Percentiles rank a stretch among this genome's conserved stretches.
These are phyloP conservation scores for Entomophthora muscae DNA, from an alignment of 371 early-diverging fungal species.

Conservation along the genomic window DNA sequence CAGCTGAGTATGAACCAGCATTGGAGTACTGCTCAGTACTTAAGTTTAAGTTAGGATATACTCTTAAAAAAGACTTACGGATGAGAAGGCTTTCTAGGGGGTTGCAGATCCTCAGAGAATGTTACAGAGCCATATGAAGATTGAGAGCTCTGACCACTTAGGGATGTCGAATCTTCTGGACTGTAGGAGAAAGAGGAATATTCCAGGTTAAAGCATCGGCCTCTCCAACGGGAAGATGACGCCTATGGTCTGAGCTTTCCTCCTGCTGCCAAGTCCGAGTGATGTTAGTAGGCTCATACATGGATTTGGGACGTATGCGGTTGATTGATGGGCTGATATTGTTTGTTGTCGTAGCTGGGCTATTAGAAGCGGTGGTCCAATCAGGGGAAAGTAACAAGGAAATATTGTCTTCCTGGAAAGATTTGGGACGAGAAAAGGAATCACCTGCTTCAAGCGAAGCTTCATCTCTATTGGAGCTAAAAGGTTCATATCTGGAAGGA, in stretches of 20 bases:
- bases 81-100: neutral
- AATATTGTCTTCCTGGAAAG: neutral
- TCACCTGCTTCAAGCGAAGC: neutral
- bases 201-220: conserved; percentile 1
- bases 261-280: neutral
- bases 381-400: neutral
- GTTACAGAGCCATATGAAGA: neutral
- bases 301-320: conserved; percentile 6
- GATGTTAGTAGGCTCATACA: neutral
- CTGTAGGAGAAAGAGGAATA: neutral
- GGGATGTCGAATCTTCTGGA: neutral
- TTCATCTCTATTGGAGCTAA: neutral
- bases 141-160: neutral
- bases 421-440: neutral
- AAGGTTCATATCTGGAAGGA: neutral
- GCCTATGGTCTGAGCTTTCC: neutral
- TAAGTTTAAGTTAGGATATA: too few relatives aligned
- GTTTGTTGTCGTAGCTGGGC: neutral
- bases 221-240: neutral
- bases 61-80: neutral
- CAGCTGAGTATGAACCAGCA: neutral
- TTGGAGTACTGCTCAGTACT: too few relatives aligned
- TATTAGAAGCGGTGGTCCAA: neutral
- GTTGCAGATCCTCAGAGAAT: neutral
- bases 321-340: neutral